Evolutionary conservation across 2,329 filamentous ascomycete species (phyloP).

Genomic region (Xylariaceae sp.): DNA sequence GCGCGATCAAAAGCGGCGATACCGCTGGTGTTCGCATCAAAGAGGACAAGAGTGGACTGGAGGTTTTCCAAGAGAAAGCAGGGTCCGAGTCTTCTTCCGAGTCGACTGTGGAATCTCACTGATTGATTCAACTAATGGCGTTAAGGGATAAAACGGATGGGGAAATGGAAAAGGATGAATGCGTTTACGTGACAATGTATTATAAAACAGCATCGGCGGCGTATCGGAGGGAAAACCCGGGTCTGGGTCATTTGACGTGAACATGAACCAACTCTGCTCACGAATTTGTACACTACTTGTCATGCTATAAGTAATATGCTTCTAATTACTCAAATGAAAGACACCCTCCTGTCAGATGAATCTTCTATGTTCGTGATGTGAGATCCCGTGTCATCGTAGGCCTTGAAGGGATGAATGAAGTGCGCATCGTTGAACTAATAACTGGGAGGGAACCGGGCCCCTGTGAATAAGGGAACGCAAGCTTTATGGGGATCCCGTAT

Average conservation of each 20-base stretch:
- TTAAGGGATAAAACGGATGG: neutral
- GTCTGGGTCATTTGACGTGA: neutral
- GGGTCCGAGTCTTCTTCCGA: neutral
- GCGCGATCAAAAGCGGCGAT: conserved; percentile 71
- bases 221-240: neutral
- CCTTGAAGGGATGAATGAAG: no score
- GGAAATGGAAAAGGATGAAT: neutral
- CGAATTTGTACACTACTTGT: neutral
- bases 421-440: no score
- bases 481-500: no score
- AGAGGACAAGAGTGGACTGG: conserved; percentile 53
- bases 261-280: neutral
- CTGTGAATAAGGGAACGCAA: no score
- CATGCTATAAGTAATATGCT: neutral
- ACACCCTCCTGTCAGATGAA: neutral
- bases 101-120: neutral
- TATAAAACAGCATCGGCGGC: conserved; percentile 6
- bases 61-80: conserved; percentile 35
- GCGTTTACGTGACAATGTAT: neutral
- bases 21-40: conserved; percentile 64
- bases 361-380: neutral
- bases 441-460: no score
- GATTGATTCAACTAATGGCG: neutral
- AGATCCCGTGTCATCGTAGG: no score
- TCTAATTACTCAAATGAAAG: neutral